Percentiles rank a stretch among this genome's conserved stretches.
Conservation (phyloP, 148 eudicot genomes). For the Talinum fruticosum region DNA sequence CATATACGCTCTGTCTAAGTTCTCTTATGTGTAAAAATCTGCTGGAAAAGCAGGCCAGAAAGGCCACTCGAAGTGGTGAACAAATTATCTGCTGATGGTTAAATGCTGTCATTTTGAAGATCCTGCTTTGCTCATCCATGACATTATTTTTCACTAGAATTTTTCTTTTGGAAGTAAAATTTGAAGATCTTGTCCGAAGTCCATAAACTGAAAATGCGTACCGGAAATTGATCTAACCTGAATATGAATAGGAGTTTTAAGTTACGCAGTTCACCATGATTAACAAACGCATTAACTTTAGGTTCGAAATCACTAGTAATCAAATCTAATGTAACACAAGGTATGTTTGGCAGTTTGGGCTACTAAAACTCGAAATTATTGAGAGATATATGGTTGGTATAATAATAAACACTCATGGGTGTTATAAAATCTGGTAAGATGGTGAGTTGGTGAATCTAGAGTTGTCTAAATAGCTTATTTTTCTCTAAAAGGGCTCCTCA, state of each 20-base stretch:
- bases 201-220: no score
- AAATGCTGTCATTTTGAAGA: background rate
- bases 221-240: no score
- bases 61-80: background rate
- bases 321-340: background rate
- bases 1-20: background rate
- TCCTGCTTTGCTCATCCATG: background rate
- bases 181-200: no score
- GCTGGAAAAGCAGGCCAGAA: background rate
- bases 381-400: background rate
- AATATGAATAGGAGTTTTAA: no score
- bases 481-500: background rate
- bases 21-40: background rate
- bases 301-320: no score
- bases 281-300: no score
- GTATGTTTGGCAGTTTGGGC: background rate
- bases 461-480: background rate
- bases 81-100: background rate
- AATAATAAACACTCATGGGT: background rate
- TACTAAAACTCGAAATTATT: background rate
- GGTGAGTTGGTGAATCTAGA: background rate
- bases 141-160: background rate
- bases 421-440: background rate
- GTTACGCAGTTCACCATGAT: no score
- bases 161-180: background rate